phyloP scores from a whole-genome alignment of 2,329 filamentous ascomycete genomes.

The Neophaeococcomyces mojaviensis region DNA sequence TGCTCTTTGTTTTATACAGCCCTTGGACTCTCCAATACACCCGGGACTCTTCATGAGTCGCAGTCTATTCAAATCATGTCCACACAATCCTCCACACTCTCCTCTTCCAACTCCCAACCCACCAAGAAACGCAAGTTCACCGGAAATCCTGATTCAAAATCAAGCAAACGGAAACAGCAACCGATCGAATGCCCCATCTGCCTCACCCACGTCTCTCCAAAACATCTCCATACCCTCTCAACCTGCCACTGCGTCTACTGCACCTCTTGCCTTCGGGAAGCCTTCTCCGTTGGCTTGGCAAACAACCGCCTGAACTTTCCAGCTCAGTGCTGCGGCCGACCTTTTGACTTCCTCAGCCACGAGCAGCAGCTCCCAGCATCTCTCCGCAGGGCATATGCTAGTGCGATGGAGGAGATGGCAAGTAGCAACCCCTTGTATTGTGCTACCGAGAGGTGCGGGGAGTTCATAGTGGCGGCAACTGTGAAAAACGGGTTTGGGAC shows the following conservation, averaged over 20 bases:
- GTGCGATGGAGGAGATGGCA: conserved; percentile 12
- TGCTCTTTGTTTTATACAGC: too few relatives aligned
- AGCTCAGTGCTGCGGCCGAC: conserved; percentile 13
- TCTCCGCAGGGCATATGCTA: conserved; percentile 4
- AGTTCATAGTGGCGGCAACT: conserved; percentile 9
- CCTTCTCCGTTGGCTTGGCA: conserved; percentile 11
- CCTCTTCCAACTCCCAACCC: background rate
- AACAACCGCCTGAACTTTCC: conserved; percentile 12
- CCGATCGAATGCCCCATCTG: conserved; percentile 6
- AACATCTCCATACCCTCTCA: background rate
- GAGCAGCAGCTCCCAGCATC: conserved; percentile 6
- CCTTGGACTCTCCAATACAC: too few relatives aligned
- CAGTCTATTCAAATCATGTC: too few relatives aligned
- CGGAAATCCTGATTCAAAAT: background rate
- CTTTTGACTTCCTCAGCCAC: conserved; percentile 12
- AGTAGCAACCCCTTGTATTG: conserved; percentile 14
- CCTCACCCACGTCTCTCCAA: background rate
- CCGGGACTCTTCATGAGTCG: too few relatives aligned
- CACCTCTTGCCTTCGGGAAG: conserved; percentile 13
- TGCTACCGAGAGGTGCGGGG: conserved; percentile 11
- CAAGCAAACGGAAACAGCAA: background rate
- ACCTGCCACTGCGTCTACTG: conserved; percentile 15
- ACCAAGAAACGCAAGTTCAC: background rate
- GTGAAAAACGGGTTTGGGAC: conserved; percentile 2
- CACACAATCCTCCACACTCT: background rate